Percentiles rank a stretch among this genome's conserved stretches.
These are phyloP conservation scores for Magnaporthiopsis rhizophila DNA, from an alignment of 2,329 filamentous ascomycete genomes.

Conservation along the genomic window DNA sequence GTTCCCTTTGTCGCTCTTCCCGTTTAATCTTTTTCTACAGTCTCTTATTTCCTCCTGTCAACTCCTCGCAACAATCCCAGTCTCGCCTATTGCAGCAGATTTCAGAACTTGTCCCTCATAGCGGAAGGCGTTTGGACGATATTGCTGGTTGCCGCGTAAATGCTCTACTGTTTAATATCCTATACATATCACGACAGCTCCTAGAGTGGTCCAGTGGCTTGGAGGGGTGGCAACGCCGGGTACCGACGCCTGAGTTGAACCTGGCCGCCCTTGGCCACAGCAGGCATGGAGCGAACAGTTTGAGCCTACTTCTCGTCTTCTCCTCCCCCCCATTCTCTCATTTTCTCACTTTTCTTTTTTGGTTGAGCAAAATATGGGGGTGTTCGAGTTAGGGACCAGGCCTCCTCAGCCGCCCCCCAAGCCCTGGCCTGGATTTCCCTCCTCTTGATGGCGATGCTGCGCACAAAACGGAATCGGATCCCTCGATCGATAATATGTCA, in stretches of 20 bases:
- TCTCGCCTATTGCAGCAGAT: conserved; percentile 12
- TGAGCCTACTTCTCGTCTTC: background rate
- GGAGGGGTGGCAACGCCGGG: background rate
- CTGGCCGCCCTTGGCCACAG: background rate
- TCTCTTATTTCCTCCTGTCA: conserved; percentile 15
- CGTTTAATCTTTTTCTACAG: conserved; percentile 15
- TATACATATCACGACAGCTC: conserved; percentile 8
- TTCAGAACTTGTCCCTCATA: conserved; percentile 19
- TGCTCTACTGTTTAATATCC: conserved; percentile 11
- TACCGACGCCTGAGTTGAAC: background rate
- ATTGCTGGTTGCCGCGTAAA: conserved; percentile 9
- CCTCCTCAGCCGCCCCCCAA: background rate
- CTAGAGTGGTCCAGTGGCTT: conserved; percentile 4
- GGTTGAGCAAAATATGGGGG: background rate
- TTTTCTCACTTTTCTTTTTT: conserved; percentile 7
- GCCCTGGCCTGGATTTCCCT: background rate
- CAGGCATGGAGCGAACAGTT: background rate
- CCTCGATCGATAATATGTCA: background rate
- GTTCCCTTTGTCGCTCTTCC: conserved; percentile 21
- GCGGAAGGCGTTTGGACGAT: conserved; percentile 16
- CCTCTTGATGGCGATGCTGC: background rate
- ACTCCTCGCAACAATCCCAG: background rate
- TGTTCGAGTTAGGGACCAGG: background rate
- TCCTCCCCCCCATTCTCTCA: background rate
- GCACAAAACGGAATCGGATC: background rate